Conservation (phyloP, 768 basidiomycete species). For the Rhizopogon vulgaris region DNA sequence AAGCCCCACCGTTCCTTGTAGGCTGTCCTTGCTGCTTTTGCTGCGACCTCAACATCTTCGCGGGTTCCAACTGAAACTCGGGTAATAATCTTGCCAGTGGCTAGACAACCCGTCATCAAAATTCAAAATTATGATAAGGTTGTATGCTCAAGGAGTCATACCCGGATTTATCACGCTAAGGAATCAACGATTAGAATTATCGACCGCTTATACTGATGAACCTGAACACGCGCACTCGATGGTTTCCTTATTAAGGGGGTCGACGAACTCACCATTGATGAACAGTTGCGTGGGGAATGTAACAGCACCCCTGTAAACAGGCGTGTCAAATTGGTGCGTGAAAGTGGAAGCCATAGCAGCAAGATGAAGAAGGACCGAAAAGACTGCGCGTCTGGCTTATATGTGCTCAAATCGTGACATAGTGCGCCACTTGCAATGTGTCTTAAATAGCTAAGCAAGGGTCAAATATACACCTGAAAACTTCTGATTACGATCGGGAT, state of each 20-base stretch:
- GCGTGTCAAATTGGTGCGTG: slow-evolving; percentile 43
- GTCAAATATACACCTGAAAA: too few species aligned
- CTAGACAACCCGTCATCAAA: slow-evolving; percentile 25
- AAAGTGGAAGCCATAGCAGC: slow-evolving; percentile 29
- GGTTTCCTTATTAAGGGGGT: slow-evolving; percentile 4
- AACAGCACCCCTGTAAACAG: slow-evolving; percentile 45
- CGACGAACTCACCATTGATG: slow-evolving; percentile 45
- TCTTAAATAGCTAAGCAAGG: too few species aligned
- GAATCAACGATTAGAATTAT: not conserved
- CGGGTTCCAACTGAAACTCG: slow-evolving; percentile 51
- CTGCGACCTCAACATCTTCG: slow-evolving; percentile 74
- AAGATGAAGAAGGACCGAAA: not conserved
- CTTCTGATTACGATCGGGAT: not conserved
- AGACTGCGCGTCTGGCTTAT: not conserved
- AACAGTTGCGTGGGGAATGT: slow-evolving; percentile 58
- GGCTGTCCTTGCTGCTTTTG: slow-evolving; percentile 57
- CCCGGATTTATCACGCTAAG: slow-evolving; percentile 54
- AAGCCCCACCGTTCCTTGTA: slow-evolving; percentile 65
- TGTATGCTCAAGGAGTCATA: slow-evolving; percentile 15
- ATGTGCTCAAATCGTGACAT: not conserved
- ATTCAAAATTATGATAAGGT: not conserved
- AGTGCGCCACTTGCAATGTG: not conserved
- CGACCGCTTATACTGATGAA: not conserved
- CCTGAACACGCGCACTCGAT: slow-evolving; percentile 3
- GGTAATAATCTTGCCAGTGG: slow-evolving; percentile 61